These are phyloP conservation scores for Verticillium isaacii DNA, from an alignment of 2,329 filamentous ascomycete species.

Conservation along the genomic window DNA sequence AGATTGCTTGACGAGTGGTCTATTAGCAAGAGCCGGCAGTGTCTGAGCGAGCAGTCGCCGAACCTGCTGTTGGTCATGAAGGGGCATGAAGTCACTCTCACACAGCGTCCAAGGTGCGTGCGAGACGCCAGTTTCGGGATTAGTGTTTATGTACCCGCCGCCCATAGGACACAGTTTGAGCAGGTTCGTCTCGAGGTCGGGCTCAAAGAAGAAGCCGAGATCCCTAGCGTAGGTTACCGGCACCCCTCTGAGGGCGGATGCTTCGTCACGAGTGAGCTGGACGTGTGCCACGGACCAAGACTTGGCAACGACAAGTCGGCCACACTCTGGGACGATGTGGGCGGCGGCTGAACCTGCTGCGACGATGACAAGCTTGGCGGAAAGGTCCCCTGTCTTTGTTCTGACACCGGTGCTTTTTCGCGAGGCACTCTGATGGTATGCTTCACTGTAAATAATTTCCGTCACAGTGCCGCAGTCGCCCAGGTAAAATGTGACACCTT, in stretches of 20 bases:
- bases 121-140: conserved; percentile 26
- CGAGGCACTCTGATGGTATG: neutral
- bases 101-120: conserved; percentile 24
- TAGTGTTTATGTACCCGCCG: conserved; percentile 47
- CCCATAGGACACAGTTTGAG: conserved; percentile 58
- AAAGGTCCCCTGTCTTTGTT: conserved; percentile 12
- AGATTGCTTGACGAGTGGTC: conserved; percentile 50
- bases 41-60: conserved; percentile 45
- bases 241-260: conserved; percentile 47
- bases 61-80: conserved; percentile 46
- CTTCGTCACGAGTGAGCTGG: conserved; percentile 50
- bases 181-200: conserved; percentile 51
- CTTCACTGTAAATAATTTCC: conserved; percentile 18
- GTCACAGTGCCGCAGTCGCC: conserved; percentile 20
- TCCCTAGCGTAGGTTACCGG: conserved; percentile 58
- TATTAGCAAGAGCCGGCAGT: conserved; percentile 45
- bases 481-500: conserved; percentile 33
- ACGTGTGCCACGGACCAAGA: conserved; percentile 58
- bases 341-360: conserved; percentile 46
- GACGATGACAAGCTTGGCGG: conserved; percentile 36
- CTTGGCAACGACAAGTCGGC: conserved; percentile 46
- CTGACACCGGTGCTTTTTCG: conserved; percentile 1
- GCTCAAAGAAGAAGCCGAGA: conserved; percentile 62
- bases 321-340: conserved; percentile 41
- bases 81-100: conserved; percentile 44